Evolutionary conservation across 371 early-diverging fungal genomes (phyloP).

Genomic region (Mucor indicus): DNA sequence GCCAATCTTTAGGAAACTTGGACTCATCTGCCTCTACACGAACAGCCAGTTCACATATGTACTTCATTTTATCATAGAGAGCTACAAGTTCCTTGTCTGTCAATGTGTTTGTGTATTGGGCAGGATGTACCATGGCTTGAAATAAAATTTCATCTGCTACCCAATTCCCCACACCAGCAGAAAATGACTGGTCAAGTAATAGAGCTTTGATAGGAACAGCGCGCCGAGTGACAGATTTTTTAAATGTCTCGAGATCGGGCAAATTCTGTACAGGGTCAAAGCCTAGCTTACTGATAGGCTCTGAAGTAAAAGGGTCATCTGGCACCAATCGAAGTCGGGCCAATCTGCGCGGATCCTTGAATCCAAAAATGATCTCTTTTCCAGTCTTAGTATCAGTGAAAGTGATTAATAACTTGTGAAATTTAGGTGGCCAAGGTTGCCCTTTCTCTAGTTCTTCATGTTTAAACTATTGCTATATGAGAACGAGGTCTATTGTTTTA

Average conservation of each 20-base stretch:
- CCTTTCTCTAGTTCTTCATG: slow-evolving; percentile 29
- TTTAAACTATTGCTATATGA: slow-evolving; percentile 29
- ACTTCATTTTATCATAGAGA: slow-evolving; percentile 36
- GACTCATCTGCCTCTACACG: slow-evolving; percentile 56
- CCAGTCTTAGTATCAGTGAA: slow-evolving; percentile 20
- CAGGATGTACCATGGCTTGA: slow-evolving; percentile 61
- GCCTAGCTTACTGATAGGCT: slow-evolving; percentile 55
- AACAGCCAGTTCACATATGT: slow-evolving; percentile 47
- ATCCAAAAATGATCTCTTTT: slow-evolving; percentile 37
- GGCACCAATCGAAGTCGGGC: slow-evolving; percentile 48
- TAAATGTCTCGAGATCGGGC: slow-evolving; percentile 40
- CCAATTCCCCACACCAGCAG: slow-evolving; percentile 75
- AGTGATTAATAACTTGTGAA: slow-evolving; percentile 43
- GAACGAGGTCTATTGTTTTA: neutral
- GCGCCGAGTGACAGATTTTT: slow-evolving; percentile 25
- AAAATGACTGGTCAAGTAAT: slow-evolving; percentile 56
- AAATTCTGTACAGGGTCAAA: slow-evolving; percentile 56
- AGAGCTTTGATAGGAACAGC: slow-evolving; percentile 56
- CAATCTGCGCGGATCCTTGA: slow-evolving; percentile 55
- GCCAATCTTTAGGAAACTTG: slow-evolving; percentile 58
- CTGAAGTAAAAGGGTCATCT: slow-evolving; percentile 34
- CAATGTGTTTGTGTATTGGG: slow-evolving; percentile 46
- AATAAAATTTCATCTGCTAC: slow-evolving; percentile 65
- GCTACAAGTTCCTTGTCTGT: slow-evolving; percentile 33
- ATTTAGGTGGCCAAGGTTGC: slow-evolving; percentile 57